These are phyloP conservation scores for Backusella westeae DNA, from an alignment of 192 early-diverging fungal genomes.

Conservation along the genomic window DNA sequence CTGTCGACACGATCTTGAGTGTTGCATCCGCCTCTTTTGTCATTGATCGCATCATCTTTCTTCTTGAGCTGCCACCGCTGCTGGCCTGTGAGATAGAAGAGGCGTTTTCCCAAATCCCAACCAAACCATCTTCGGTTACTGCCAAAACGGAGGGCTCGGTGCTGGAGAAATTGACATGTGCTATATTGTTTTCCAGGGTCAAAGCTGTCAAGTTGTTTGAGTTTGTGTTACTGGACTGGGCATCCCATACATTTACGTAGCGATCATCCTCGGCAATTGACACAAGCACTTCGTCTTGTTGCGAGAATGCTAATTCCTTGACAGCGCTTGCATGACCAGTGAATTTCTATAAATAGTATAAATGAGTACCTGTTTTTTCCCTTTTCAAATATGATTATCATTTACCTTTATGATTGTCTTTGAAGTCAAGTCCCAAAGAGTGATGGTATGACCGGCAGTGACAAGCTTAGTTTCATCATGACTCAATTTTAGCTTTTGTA, in stretches of 20 bases:
- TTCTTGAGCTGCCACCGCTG: neutral
- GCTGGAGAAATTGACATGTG: conserved; percentile 44
- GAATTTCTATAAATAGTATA: conserved; percentile 31
- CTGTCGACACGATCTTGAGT: conserved; percentile 44
- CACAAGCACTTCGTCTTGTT: conserved; percentile 44
- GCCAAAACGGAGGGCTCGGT: conserved; percentile 43
- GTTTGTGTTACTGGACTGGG: conserved; percentile 36
- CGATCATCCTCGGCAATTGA: conserved; percentile 51
- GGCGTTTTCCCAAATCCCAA: conserved; percentile 50
- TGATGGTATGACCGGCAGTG: conserved; percentile 55
- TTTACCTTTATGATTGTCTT: conserved; percentile 42
- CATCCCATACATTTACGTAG: conserved; percentile 57
- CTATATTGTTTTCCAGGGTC: conserved; percentile 47
- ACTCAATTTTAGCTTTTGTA: conserved; percentile 45
- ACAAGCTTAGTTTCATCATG: conserved; percentile 50
- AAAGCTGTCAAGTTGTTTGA: conserved; percentile 44
- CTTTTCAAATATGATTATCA: no score
- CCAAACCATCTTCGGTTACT: conserved; percentile 52
- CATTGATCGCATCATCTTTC: conserved; percentile 43
- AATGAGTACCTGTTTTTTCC: no score
- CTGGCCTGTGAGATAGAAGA: conserved; percentile 7
- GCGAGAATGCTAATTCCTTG: conserved; percentile 46
- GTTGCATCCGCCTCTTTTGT: conserved; percentile 42
- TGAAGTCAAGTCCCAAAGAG: conserved; percentile 48
- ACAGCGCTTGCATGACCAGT: conserved; percentile 53